Conservation (phyloP, 2,329 filamentous ascomycete species). For the Dendrostoma leiphaemia region DNA sequence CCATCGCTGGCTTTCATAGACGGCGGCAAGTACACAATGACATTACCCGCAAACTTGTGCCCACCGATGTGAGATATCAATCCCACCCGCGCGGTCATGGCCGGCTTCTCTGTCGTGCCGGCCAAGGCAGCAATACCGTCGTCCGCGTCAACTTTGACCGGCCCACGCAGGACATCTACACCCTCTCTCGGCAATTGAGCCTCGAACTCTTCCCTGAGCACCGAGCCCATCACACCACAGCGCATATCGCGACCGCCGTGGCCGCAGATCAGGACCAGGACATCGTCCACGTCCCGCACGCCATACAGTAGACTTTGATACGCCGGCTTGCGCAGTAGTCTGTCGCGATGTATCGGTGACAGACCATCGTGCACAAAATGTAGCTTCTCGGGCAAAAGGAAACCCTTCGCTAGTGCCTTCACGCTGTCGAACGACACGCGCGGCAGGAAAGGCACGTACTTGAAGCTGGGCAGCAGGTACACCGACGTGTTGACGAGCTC, state of each 20-base stretch:
- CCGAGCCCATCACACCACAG: constrained; percentile 77
- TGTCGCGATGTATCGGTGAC: constrained; percentile 55
- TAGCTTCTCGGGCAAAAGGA: constrained; percentile 61
- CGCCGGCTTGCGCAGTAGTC: constrained; percentile 47
- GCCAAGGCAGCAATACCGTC: constrained; percentile 24
- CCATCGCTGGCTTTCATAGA: constrained; percentile 37
- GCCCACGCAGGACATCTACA: constrained; percentile 45
- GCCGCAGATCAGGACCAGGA: constrained; percentile 83
- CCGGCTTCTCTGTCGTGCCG: constrained; percentile 18
- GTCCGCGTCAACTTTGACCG: constrained; percentile 38
- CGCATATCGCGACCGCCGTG: constrained; percentile 79
- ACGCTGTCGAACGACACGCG: constrained; percentile 56
- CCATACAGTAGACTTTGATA: constrained; percentile 51
- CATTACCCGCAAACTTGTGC: constrained; percentile 83
- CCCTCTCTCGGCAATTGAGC: constrained; percentile 50
- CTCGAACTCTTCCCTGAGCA: constrained; percentile 70
- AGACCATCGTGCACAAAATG: constrained; percentile 61
- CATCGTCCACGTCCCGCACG: constrained; percentile 62
- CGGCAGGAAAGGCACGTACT: constrained; percentile 71
- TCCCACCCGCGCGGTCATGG: constrained; percentile 57
- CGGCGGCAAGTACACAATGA: constrained; percentile 77
- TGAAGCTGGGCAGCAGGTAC: constrained; percentile 81
- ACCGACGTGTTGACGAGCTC: constrained; percentile 59
- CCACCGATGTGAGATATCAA: constrained; percentile 79
- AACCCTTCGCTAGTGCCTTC: constrained; percentile 61